Evolutionary conservation across 371 early-diverging fungal species (phyloP), one percentile per base, ranked within the genome.

Genomic region (Circinella minor): DNA sequence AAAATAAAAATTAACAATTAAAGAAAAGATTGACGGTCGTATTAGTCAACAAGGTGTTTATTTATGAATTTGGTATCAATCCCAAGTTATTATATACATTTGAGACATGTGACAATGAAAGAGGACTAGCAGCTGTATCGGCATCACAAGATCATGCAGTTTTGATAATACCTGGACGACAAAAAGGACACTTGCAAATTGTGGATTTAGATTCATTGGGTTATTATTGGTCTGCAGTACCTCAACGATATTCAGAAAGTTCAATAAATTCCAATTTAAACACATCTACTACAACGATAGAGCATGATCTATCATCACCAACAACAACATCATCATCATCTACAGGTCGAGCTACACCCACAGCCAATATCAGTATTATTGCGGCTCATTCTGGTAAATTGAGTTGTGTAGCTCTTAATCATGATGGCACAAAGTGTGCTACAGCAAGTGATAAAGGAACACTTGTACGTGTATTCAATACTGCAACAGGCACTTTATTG

Each of bases 391-490:
- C 90, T 1, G 88, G 93, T 4, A 79, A 83, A 18, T 77, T 97
- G 38, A 88, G 91, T 66, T 90, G 90, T 55, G 68, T 98, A 17
- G 90, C 96, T 1, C 79, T 96, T 43, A 93, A 91, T 68, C 71
- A 80, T 14, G 92, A 93, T 48, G 95, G 95, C 36, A 81, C 89
- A 36, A 89, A 88, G 78, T 88, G 93, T 57, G 95, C 94, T 46
- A 91, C 91, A 36, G 92, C 95, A 36, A 93, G 93, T 55, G 93
- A 93, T 51, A 94, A 94, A 71, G 98, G 97, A 13, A 98, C 98
- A 3, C 78, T 98, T 46, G 92, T 98, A 38, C 87, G 98, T 34
- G 93, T 98, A 7, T 98, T 94, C 71, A 92, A 94, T 76, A 88
- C 94, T 0, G 69, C 86, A 43, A 88, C 93, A 10, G 92, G 94